phyloP scores from a whole-genome alignment of 306 rosid genomes.

The Corylus avellana region DNA sequence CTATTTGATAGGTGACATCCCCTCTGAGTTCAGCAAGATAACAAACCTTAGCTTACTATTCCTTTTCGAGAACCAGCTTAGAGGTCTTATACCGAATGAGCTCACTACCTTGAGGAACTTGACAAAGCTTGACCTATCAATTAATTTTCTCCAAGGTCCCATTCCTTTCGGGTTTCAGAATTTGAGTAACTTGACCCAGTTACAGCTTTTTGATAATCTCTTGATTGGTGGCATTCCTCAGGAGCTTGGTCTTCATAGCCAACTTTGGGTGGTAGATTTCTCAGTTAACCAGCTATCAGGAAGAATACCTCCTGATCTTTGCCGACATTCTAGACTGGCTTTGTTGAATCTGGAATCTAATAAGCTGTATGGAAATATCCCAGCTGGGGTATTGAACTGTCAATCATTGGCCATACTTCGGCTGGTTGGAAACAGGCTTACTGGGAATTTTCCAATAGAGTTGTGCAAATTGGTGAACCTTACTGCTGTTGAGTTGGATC shows the following conservation, averaged over 20 bases:
- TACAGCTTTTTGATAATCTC: constrained; percentile 82
- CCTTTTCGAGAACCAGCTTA: constrained; percentile 84
- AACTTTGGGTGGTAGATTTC: constrained; percentile 96
- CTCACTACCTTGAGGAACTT: constrained; percentile 63
- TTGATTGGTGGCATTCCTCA: constrained; percentile 73
- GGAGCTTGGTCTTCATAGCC: constrained; percentile 63
- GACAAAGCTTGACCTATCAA: constrained; percentile 84
- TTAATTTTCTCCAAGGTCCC: constrained; percentile 70
- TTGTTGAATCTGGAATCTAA: constrained; percentile 72
- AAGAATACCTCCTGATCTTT: constrained; percentile 72
- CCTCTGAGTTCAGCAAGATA: constrained; percentile 72
- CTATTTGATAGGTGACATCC: constrained; percentile 64
- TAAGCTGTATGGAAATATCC: constrained; percentile 64
- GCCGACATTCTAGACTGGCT: constrained; percentile 59
- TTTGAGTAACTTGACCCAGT: constrained; percentile 56
- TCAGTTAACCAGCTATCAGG: constrained; percentile 71
- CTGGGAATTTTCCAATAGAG: constrained; percentile 77
- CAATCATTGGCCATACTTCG: constrained; percentile 63
- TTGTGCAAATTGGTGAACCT: constrained; percentile 73
- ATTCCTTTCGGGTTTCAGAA: constrained; percentile 75
- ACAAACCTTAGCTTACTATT: constrained; percentile 61
- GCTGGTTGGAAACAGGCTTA: constrained; percentile 62
- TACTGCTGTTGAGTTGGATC: constrained; percentile 70
- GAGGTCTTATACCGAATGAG: constrained; percentile 80
- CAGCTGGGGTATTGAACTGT: constrained; percentile 64